Conservation (phyloP, 2,329 filamentous ascomycete genomes). For the Arthrobotrys megalospora region DNA sequence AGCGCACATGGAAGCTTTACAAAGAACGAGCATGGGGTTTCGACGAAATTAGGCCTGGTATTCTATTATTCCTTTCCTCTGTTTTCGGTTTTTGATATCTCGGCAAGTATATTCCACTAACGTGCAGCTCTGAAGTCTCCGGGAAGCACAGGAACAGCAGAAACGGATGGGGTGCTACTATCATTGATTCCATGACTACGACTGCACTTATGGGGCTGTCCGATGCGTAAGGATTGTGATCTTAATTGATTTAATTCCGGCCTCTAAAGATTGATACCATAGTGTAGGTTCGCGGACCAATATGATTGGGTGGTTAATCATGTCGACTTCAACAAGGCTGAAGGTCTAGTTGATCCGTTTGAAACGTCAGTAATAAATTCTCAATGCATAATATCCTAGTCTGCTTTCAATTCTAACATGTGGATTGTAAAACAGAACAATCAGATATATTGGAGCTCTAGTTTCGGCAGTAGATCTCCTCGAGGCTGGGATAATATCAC, state of each 20-base stretch:
- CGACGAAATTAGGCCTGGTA: constrained; percentile 78
- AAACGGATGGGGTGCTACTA: constrained; percentile 87
- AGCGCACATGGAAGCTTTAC: constrained; percentile 81
- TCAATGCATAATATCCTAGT: background rate
- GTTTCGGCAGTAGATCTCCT: constrained; percentile 76
- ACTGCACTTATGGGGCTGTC: constrained; percentile 82
- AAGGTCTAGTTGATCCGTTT: constrained; percentile 79
- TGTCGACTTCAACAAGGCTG: constrained; percentile 79
- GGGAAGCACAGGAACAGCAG: constrained; percentile 68
- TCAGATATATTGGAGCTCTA: constrained; percentile 80
- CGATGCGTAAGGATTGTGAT: constrained; percentile 69
- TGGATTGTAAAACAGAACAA: constrained; percentile 34
- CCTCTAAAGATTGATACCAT: constrained; percentile 28
- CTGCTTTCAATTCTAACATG: background rate
- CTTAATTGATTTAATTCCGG: constrained; percentile 62
- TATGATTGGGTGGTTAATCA: constrained; percentile 75
- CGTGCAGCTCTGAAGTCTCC: constrained; percentile 21
- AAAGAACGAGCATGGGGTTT: constrained; percentile 81
- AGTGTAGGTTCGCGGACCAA: constrained; percentile 51
- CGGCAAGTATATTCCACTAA: too few relatives aligned
- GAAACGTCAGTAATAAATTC: constrained; percentile 73
- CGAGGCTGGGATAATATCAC: constrained; percentile 69
- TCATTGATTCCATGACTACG: constrained; percentile 85
- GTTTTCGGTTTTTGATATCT: background rate
- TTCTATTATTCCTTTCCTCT: background rate